phyloP scores from a whole-genome alignment of 2,329 filamentous ascomycete genomes.

The Nemania sp. region DNA sequence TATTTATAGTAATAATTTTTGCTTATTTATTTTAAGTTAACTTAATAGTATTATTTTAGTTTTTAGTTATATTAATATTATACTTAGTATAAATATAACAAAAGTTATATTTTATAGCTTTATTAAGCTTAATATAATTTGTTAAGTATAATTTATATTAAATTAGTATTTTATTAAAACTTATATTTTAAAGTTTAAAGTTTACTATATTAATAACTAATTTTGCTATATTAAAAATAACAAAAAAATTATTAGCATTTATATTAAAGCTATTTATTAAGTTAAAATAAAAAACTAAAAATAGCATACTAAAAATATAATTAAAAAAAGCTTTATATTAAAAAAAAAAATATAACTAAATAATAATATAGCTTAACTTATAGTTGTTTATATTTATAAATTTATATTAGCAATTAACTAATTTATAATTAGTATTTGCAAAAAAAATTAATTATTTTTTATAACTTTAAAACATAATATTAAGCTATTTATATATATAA shows the following conservation, averaged over 20 bases:
- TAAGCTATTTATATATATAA: too few species aligned
- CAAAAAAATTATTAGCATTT: background rate
- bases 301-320: background rate
- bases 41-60: background rate
- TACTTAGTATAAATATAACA: background rate
- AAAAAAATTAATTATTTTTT: too few species aligned
- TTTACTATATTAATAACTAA: background rate
- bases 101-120: background rate
- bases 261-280: conserved; percentile 1
- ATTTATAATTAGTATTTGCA: too few species aligned
- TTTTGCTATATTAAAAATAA: background rate
- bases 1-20: background rate
- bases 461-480: too few species aligned
- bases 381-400: too few species aligned
- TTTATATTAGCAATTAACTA: too few species aligned
- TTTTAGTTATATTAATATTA: background rate
- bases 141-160: background rate
- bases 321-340: too few species aligned
- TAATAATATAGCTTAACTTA: too few species aligned
- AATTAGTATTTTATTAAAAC: background rate
- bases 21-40: background rate
- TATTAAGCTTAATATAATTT: background rate
- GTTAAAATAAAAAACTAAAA: background rate
- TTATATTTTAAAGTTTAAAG: conserved; percentile 1
- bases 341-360: too few species aligned